These are phyloP conservation scores for Cicer pinnatifidum DNA, from an alignment of 306 rosid species.

Conservation along the genomic window DNA sequence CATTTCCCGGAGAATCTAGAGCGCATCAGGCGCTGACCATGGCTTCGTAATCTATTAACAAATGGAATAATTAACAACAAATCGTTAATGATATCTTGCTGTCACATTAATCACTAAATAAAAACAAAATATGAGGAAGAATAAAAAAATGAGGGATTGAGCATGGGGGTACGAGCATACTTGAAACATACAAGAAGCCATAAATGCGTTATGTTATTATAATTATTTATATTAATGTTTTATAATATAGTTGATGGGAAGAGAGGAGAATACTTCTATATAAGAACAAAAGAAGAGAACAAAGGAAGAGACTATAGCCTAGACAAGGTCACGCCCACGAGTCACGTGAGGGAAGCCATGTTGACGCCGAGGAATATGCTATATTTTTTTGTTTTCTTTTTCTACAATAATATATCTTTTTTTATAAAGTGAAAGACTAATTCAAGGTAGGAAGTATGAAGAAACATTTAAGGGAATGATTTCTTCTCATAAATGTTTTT, in stretches of 20 bases:
- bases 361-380: conserved; percentile 82
- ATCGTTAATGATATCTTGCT: conserved; percentile 52
- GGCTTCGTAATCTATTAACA: conserved; percentile 69
- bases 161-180: conserved; percentile 54
- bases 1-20: conserved; percentile 97
- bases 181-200: conserved; percentile 44
- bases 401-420: too few species aligned
- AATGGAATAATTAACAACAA: conserved; percentile 42
- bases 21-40: conserved; percentile 99
- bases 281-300: conserved; percentile 50
- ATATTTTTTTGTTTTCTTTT: too few species aligned
- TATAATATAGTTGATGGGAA: neutral
- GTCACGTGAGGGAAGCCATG: conserved; percentile 78
- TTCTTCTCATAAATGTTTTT: too few species aligned
- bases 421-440: too few species aligned
- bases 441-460: too few species aligned
- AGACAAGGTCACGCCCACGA: conserved; percentile 64
- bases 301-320: conserved; percentile 47
- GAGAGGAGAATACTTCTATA: conserved; percentile 14
- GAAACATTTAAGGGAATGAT: too few species aligned
- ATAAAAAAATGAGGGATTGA: conserved; percentile 41
- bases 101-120: conserved; percentile 50
- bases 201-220: conserved; percentile 43
- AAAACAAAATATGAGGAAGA: neutral
- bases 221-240: neutral